Conservation (phyloP, 2,329 filamentous ascomycete genomes). For the Calonectria hawksworthii region DNA sequence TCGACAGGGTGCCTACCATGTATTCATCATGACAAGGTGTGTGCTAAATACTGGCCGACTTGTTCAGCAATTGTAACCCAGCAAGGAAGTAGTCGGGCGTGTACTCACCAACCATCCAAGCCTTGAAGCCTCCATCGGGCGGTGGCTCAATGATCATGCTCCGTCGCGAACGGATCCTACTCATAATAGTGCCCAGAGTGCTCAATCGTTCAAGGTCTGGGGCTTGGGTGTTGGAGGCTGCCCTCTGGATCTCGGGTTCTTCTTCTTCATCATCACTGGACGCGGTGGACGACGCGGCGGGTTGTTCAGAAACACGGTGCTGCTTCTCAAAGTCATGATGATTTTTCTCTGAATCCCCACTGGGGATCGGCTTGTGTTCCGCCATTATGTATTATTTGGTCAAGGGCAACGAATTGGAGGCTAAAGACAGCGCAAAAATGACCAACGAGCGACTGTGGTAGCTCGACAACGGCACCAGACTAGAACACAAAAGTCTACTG, state of each 20-base stretch:
- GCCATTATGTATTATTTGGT: conserved; percentile 6
- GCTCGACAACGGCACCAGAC: not conserved
- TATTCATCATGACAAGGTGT: conserved; percentile 64
- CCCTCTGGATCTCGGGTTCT: not conserved
- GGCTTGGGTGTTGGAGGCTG: not conserved
- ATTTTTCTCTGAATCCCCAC: conserved; percentile 13
- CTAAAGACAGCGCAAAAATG: not conserved
- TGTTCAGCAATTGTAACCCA: not conserved
- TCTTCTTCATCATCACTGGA: not conserved
- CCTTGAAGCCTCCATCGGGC: conserved; percentile 62
- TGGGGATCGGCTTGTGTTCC: not conserved
- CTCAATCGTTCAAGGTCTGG: conserved; percentile 17
- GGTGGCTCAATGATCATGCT: conserved; percentile 54
- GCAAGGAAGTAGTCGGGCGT: too few species aligned
- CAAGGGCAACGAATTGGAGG: not conserved
- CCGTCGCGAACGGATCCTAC: conserved; percentile 13
- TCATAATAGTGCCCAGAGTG: conserved; percentile 20
- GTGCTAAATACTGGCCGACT: conserved; percentile 28
- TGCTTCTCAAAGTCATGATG: conserved; percentile 14
- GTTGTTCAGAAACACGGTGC: conserved; percentile 6
- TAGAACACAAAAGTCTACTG: not conserved
- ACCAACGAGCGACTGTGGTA: not conserved
- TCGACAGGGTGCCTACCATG: conserved; percentile 53
- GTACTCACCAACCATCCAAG: conserved; percentile 60
- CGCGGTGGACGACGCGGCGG: not conserved